Base-by-base conservation (phyloP, 31 red algal genomes). In the Odonthalia washingtoniensis region DNA sequence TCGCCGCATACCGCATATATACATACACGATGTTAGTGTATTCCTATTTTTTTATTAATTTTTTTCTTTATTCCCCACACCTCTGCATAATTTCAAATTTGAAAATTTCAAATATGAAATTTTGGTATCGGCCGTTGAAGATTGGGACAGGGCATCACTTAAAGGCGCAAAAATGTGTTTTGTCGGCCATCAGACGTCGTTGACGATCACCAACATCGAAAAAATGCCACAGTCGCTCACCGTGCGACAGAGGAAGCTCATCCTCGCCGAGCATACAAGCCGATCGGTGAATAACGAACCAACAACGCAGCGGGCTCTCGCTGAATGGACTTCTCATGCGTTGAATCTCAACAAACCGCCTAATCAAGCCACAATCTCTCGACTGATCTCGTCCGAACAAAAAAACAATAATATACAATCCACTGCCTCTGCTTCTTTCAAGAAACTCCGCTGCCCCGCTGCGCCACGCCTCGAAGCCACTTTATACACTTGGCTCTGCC, bases 101-200 rank as follows among this genome's bases (percentile, higher is more conserved):
- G 14, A 61, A 61, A 61, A 61, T 61, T 61, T 61, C 52, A 61
- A 61, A 61, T 61, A 17, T 61, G 52, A 61, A 61, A 61, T 61
- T 61, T 61, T 24, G 24, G n/a, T n/a, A n/a, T n/a, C n/a, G n/a
- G n/a, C n/a, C n/a, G n/a, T n/a, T n/a, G 14, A 24, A 61, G 24
- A 61, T 61, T 61, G 52, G 24, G 16, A 61, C 52, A 61, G 24
- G 14, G 52, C 24, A 24, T 24, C 52, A 61, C 24, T 61, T 17
- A 24, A 24, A 61, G 52, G 52, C 14, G 52, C 16, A 24, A 61
- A 24, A 24, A 24, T 61, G 24, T 17, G n/a, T n/a, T n/a, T n/a
- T n/a, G n/a, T n/a, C n/a, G n/a, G n/a, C n/a, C n/a, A n/a, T n/a
- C n/a, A n/a, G n/a, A n/a, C n/a, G n/a, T n/a, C n/a, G n/a, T n/a